phyloP scores from a whole-genome alignment of 345 rosid species.

The Cardiospermum halicacabum region DNA sequence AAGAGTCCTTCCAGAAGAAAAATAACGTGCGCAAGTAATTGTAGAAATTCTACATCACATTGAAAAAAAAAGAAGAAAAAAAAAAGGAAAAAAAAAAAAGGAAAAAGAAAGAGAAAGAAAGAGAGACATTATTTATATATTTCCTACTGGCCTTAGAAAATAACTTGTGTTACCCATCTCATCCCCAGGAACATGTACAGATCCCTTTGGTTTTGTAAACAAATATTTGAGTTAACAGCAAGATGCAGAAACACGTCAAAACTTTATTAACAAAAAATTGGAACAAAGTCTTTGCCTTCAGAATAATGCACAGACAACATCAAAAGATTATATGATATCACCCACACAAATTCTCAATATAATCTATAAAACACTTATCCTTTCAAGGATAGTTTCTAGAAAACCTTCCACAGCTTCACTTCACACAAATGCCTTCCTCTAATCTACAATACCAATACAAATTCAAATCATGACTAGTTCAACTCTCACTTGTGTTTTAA shows the following conservation, averaged over 20 bases:
- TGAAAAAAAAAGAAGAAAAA: too few relatives aligned
- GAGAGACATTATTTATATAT: too few relatives aligned
- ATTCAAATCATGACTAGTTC: slow-evolving; percentile 18
- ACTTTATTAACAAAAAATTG: background rate
- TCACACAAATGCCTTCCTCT: slow-evolving; percentile 3
- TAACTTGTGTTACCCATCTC: too few relatives aligned
- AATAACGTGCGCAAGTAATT: too few relatives aligned
- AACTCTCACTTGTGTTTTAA: slow-evolving; percentile 17
- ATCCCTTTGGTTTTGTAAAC: too few relatives aligned
- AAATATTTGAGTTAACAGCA: too few relatives aligned
- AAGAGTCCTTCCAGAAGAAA: too few relatives aligned
- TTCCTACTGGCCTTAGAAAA: too few relatives aligned
- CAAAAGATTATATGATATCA: background rate
- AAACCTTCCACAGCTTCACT: slow-evolving; percentile 7
- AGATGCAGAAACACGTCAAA: background rate
- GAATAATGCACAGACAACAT: background rate
- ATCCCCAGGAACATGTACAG: too few relatives aligned
- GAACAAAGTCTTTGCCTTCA: background rate
- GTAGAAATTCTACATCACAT: too few relatives aligned
- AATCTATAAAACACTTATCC: slow-evolving; percentile 18
- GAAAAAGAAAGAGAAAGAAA: too few relatives aligned
- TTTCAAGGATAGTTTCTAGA: slow-evolving; percentile 1
- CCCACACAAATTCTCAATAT: background rate
- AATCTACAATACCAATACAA: slow-evolving; percentile 24
- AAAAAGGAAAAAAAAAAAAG: too few relatives aligned